A percentile compares a stretch with the other conserved stretches of the same genome.
phyloP scores from a whole-genome alignment of 2,329 filamentous ascomycete species.

The Ceratocystis alfenasii region DNA sequence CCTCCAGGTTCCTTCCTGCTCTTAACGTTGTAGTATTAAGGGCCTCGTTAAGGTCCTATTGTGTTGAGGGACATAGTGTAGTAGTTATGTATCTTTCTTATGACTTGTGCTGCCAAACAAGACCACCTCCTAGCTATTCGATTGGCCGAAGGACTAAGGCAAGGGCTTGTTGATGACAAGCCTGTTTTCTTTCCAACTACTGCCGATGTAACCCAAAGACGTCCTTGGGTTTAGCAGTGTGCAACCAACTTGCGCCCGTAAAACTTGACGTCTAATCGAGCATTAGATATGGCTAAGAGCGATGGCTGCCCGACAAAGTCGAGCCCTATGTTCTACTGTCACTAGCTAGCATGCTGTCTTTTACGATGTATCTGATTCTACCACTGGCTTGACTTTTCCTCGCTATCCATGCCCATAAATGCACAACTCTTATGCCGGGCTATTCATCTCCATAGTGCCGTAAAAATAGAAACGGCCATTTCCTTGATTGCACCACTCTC shows the following conservation, averaged over 20 bases:
- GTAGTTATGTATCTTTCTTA: too few relatives aligned
- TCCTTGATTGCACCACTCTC: not conserved
- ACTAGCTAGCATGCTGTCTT: not conserved
- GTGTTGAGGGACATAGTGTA: too few relatives aligned
- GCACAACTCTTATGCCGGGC: not conserved
- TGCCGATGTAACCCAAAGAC: slow-evolving; percentile 6
- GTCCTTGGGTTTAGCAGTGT: not conserved
- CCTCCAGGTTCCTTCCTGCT: not conserved
- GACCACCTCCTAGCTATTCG: too few relatives aligned
- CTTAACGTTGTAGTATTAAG: not conserved
- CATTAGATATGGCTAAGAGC: not conserved
- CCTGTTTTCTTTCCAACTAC: not conserved
- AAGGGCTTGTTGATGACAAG: too few relatives aligned
- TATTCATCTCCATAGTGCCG: not conserved
- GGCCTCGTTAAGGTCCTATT: too few relatives aligned
- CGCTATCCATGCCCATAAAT: not conserved
- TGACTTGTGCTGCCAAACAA: too few relatives aligned
- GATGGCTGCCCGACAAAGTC: not conserved
- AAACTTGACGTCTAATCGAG: slow-evolving; percentile 1
- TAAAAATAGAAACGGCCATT: slow-evolving; percentile 4
- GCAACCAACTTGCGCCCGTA: slow-evolving; percentile 9
- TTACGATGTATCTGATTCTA: not conserved
- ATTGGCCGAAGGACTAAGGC: too few relatives aligned
- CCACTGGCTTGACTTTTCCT: not conserved
- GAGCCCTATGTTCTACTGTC: not conserved